Base-by-base conservation (phyloP, 371 early-diverging fungal genomes). In the Phascolomyces articulosus region DNA sequence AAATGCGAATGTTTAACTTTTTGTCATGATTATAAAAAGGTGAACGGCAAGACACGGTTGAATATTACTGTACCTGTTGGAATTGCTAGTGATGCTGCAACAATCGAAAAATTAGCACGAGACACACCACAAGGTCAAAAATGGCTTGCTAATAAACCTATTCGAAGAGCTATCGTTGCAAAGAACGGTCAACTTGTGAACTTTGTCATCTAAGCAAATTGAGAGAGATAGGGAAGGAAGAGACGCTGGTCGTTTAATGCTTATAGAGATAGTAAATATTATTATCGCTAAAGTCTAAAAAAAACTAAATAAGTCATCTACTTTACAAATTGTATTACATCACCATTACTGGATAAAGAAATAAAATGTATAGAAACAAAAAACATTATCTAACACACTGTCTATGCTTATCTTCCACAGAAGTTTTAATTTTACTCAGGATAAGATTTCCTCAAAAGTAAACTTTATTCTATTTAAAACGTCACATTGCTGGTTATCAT, bases 11-110 rank as follows among this genome's bases (percentile, higher is more conserved):
- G 6, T 34, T 34, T 34, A 34, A 34, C 34, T 34, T 34, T 34
- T 34, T 34, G 6, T 34, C 2, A 9, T 34, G 6, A 1, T 0
- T 51, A 10, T 38, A 13, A 55, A 13, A 59, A 91, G 88, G 69
- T 95, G 31, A 93, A 95, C 69, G 94, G 96, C 66, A 94, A 94
- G 69, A 85, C 86, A 6, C 82, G 92, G 51, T 87, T 91, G 34
- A 87, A 75, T 40, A 61, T 94, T 11, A 78, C 81, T n/a, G 65
- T 91, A 11, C 87, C 89, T 9, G 70, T 78, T 8, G 72, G 67
- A 1, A 29, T 75, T 8, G 66, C 74, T 15, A 67, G 71, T 13
- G 66, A 82, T 49, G 48, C 70, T 0, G 48, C 44, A 4, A 70
- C 64, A 26, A 71, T 94, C 28, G 79, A 88, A 53, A 62, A 44